Conservation (phyloP, 371 early-diverging fungal genomes). For the Entomophthora muscae region DNA sequence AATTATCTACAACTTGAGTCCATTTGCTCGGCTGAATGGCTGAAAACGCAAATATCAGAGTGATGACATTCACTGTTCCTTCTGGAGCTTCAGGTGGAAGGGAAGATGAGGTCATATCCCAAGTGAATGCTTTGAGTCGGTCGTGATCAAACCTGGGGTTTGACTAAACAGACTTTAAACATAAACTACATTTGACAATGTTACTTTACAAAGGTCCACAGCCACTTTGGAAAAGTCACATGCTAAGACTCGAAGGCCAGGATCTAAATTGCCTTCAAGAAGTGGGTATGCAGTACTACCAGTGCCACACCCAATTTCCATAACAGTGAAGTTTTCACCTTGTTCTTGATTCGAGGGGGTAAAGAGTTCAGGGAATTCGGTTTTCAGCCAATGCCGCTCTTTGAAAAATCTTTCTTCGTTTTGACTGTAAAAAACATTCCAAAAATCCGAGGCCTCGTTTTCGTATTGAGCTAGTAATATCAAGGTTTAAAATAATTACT, state of each 20-base stretch:
- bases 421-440: conserved; percentile 76
- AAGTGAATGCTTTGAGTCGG: conserved; percentile 65
- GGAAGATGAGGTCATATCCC: conserved; percentile 51
- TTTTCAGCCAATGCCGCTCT: conserved; percentile 89
- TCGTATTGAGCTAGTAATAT: conserved; percentile 8
- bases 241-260: conserved; percentile 45
- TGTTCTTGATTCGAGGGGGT: neutral
- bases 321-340: neutral
- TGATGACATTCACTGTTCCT: conserved; percentile 54
- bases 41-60: conserved; percentile 66
- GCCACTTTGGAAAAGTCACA: conserved; percentile 75
- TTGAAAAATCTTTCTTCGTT: conserved; percentile 88
- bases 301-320: conserved; percentile 90
- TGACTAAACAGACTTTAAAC: conserved; percentile 11
- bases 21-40: conserved; percentile 74
- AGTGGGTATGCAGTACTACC: conserved; percentile 92
- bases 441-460: conserved; percentile 11
- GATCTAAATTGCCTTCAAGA: conserved; percentile 46
- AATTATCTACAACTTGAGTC: conserved; percentile 38
- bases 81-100: conserved; percentile 38
- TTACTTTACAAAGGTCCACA: conserved; percentile 53
- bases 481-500: no score
- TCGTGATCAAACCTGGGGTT: conserved; percentile 34
- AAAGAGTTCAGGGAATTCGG: conserved; percentile 72
- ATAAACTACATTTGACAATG: neutral